Conservation (phyloP, 768 basidiomycete genomes). For the Tulasnella sp. region DNA sequence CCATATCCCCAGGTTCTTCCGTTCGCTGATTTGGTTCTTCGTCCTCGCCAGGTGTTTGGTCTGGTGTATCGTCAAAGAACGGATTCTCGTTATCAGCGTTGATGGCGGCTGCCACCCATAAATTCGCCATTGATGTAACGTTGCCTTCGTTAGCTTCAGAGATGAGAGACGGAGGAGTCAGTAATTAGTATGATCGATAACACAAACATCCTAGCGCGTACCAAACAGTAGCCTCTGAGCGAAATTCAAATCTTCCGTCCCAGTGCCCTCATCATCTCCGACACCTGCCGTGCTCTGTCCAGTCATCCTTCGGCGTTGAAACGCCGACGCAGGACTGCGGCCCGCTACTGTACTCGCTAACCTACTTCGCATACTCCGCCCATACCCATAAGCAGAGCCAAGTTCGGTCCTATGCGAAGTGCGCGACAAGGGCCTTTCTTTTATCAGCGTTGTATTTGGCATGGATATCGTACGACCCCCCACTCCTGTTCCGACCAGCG, state of each 20-base stretch:
- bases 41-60: constrained; percentile 29
- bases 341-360: constrained; percentile 8
- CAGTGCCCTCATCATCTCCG: constrained; percentile 22
- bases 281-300: constrained; percentile 19
- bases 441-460: neutral
- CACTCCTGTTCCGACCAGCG: neutral
- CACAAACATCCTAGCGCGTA: constrained; percentile 17
- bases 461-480: neutral
- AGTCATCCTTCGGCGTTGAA: constrained; percentile 20
- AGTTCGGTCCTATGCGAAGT: neutral
- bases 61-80: constrained; percentile 43
- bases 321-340: constrained; percentile 17
- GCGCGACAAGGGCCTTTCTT: constrained; percentile 1
- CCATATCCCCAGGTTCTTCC: constrained; percentile 19
- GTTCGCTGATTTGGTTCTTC: neutral
- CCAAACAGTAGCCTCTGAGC: constrained; percentile 73
- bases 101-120: constrained; percentile 96
- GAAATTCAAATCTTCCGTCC: constrained; percentile 52
- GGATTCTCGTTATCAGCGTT: constrained; percentile 84
- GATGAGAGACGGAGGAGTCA: neutral
- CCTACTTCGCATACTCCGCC: constrained; percentile 4
- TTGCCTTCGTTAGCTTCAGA: constrained; percentile 77
- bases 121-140: constrained; percentile 86
- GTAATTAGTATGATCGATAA: neutral
- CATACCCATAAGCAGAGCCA: constrained; percentile 20